Conservation (phyloP, 768 basidiomycete species). For the Boletus bicolor region DNA sequence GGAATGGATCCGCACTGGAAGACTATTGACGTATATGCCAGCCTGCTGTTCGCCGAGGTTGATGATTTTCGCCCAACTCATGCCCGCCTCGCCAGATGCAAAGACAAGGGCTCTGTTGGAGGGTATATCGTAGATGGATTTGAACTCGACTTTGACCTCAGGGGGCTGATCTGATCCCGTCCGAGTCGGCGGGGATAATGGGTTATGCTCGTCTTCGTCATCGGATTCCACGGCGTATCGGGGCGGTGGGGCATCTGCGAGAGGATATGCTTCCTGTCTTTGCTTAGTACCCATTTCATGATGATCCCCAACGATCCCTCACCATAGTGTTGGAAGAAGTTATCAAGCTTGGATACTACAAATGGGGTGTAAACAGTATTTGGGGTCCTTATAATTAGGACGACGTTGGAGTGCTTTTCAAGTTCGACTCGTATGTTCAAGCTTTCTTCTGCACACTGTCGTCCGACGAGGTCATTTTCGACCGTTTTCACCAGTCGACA, state of each 20-base stretch:
- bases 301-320: background rate
- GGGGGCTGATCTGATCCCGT: slow-evolving; percentile 9
- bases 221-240: slow-evolving; percentile 65
- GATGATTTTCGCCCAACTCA: slow-evolving; percentile 50
- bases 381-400: background rate
- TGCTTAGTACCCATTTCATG: background rate
- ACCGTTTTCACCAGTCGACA: slow-evolving; percentile 28
- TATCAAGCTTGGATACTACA: background rate
- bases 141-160: slow-evolving; percentile 36
- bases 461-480: slow-evolving; percentile 19
- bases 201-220: slow-evolving; percentile 62
- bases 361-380: background rate
- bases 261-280: slow-evolving; percentile 49
- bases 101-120: slow-evolving; percentile 38
- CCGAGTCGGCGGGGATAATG: slow-evolving; percentile 23
- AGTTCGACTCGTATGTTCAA: slow-evolving; percentile 7
- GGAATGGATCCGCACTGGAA: slow-evolving; percentile 37
- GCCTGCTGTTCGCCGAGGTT: slow-evolving; percentile 51
- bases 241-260: slow-evolving; percentile 54
- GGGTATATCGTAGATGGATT: slow-evolving; percentile 32
- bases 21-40: slow-evolving; percentile 41
- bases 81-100: slow-evolving; percentile 45
- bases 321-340: slow-evolving; percentile 12
- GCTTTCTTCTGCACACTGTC: slow-evolving; percentile 1
- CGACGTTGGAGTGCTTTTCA: background rate